Evolutionary conservation across 2,329 filamentous ascomycete genomes (phyloP), one percentile per base, ranked within the genome.

Genomic region (Apiospora saccharicola): DNA sequence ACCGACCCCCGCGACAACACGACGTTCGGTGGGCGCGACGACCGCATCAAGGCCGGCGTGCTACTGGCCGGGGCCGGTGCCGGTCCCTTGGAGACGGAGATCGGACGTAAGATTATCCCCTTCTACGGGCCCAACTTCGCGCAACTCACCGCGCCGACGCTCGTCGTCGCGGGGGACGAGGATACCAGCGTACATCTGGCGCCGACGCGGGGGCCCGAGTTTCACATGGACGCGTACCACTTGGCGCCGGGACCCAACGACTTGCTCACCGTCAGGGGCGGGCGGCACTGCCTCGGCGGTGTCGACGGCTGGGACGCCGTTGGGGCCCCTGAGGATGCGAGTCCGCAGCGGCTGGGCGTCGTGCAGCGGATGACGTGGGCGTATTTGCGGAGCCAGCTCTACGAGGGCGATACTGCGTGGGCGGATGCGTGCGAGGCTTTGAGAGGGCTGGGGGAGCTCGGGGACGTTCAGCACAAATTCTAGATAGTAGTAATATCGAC

Each of bases 321-420:
- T 5, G 82, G 83, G 75, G 79, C 78, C 1, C 53, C 47, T 2
- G 67, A 75, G 61, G 82, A 84, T 70, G 81, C 82, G 75, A 80
- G 79, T 53, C 78, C 79, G 0, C 79, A 83, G 73, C 72, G 77
- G 43, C 76, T 84, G 69, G 80, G 71, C 0, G 69, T 78, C 0
- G 81, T 83, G 37, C 81, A 82, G 74, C 76, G 82, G 67, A 76
- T 84, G 78, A 81, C 81, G 3, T 81, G 78, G 78, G 82, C 83
- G 3, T 85, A 83, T 71, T 71, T 84, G 53, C 76, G 76, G 72
- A 83, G 79, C 69, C 77, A 78, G 61, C 78, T 85, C 14, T 81
- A 82, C 57, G 80, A 80, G 10, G 82, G 76, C 7, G 79, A 82
- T 53, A 72, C 71, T 10, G 74, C 79, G 2, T 83, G 81, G 81